Evolutionary conservation across 352 stramenopile genomes (phyloP).

Genomic region (Thraustochytrium sp.): DNA sequence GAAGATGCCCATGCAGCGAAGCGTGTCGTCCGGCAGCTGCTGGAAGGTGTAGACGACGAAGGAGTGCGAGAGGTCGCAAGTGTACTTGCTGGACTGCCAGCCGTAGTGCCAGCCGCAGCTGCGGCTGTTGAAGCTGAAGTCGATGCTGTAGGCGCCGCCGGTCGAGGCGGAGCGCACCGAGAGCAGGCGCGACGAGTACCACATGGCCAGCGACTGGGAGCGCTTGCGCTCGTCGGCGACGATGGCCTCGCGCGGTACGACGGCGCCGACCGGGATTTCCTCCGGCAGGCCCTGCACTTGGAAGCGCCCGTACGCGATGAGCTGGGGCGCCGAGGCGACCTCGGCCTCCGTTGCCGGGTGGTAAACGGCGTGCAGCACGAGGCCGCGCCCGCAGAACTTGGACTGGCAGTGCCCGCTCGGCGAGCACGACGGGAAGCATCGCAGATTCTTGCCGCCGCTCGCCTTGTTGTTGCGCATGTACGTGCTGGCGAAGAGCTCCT

Average conservation of each 20-base stretch:
- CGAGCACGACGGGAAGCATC: conserved; percentile 30
- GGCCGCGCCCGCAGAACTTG: conserved; percentile 43
- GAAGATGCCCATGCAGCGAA: conserved; percentile 25
- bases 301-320: conserved; percentile 16
- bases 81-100: conserved; percentile 42
- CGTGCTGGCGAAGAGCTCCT: not conserved
- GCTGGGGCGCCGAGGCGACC: not conserved
- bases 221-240: not conserved
- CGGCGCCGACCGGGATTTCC: not conserved
- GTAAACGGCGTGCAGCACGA: conserved; percentile 1
- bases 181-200: not conserved
- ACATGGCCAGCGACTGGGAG: not conserved
- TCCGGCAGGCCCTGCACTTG: not conserved
- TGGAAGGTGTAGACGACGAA: conserved; percentile 40
- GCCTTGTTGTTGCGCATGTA: conserved; percentile 45
- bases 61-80: conserved; percentile 7
- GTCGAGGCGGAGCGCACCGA: not conserved
- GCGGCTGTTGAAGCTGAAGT: conserved; percentile 40
- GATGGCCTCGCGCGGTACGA: not conserved
- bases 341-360: not conserved
- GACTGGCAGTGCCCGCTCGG: conserved; percentile 23
- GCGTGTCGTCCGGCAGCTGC: not conserved
- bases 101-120: conserved; percentile 38
- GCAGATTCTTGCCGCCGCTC: conserved; percentile 39
- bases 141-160: not conserved